These are phyloP conservation scores for Phialemonium atrogriseum DNA, from an alignment of 2,329 filamentous ascomycete genomes.

Conservation along the genomic window DNA sequence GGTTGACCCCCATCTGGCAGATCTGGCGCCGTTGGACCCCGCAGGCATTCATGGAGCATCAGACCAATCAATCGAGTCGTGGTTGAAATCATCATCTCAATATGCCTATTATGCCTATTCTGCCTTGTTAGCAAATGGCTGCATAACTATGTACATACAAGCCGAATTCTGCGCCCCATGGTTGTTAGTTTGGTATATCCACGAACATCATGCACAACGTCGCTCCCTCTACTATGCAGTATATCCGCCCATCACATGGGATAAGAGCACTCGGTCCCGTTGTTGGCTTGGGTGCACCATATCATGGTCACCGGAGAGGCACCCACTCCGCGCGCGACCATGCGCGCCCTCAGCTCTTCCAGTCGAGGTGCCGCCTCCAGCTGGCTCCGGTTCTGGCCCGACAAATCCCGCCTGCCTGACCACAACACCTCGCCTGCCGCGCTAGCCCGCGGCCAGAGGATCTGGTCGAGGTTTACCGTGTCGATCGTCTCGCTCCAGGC, in stretches of 20 bases:
- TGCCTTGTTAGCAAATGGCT: too few relatives aligned
- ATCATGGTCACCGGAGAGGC: slow-evolving; percentile 63
- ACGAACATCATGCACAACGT: too few relatives aligned
- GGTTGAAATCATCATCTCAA: too few relatives aligned
- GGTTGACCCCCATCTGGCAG: too few relatives aligned
- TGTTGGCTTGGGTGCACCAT: slow-evolving; percentile 56
- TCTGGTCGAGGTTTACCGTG: slow-evolving; percentile 61
- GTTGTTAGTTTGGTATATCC: too few relatives aligned
- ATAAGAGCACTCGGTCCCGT: slow-evolving; percentile 37
- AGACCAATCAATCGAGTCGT: too few relatives aligned
- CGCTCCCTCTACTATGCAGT: not conserved
- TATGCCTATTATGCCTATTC: too few relatives aligned
- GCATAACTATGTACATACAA: too few relatives aligned
- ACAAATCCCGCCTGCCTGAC: slow-evolving; percentile 59
- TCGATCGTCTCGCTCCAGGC: slow-evolving; percentile 80
- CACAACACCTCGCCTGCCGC: slow-evolving; percentile 75
- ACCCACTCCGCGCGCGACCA: slow-evolving; percentile 59
- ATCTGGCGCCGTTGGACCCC: too few relatives aligned
- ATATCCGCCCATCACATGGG: slow-evolving; percentile 6
- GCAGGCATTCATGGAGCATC: too few relatives aligned
- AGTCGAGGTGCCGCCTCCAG: slow-evolving; percentile 61
- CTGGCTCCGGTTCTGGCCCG: slow-evolving; percentile 63
- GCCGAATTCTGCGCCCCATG: too few relatives aligned
- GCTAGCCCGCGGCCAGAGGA: slow-evolving; percentile 69
- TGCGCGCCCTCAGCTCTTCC: slow-evolving; percentile 66